phyloP scores from a whole-genome alignment of 768 basidiomycete genomes.

The Psilocybe sp. region DNA sequence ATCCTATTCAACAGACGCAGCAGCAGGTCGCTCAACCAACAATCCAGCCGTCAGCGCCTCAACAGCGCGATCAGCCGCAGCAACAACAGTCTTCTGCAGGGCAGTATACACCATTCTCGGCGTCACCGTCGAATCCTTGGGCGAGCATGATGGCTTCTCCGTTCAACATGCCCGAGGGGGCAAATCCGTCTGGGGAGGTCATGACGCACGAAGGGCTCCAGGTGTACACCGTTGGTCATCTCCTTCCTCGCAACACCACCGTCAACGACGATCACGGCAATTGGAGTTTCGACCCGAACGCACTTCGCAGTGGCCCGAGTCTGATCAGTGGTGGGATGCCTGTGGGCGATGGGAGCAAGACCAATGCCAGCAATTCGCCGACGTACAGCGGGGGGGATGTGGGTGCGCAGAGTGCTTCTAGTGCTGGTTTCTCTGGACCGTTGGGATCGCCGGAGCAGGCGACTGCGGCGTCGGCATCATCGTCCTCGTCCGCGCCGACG shows the following conservation, averaged over 20 bases:
- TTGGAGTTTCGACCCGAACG: slow-evolving; percentile 54
- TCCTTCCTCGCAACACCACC: slow-evolving; percentile 52
- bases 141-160: slow-evolving; percentile 10
- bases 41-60: not conserved
- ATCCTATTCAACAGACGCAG: no score
- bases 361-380: slow-evolving; percentile 4
- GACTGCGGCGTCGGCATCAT: slow-evolving; percentile 11
- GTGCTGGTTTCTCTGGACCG: slow-evolving; percentile 1
- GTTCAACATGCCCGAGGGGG: not conserved
- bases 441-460: slow-evolving; percentile 18
- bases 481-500: slow-evolving; percentile 12
- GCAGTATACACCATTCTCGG: not conserved
- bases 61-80: slow-evolving; percentile 2
- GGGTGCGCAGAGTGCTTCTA: not conserved
- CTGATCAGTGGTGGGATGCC: slow-evolving; percentile 1
- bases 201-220: slow-evolving; percentile 64
- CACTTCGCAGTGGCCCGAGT: slow-evolving; percentile 26
- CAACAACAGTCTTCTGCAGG: not conserved
- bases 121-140: slow-evolving; percentile 12
- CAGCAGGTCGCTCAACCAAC: no score
- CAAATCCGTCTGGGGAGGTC: slow-evolving; percentile 8
- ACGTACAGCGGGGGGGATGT: slow-evolving; percentile 2
- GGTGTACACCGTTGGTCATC: slow-evolving; percentile 78
- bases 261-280: slow-evolving; percentile 47
- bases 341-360: slow-evolving; percentile 17